Base-by-base conservation (phyloP, 495 filamentous ascomycete genomes). In the Amphirosellinia nigrospora region DNA sequence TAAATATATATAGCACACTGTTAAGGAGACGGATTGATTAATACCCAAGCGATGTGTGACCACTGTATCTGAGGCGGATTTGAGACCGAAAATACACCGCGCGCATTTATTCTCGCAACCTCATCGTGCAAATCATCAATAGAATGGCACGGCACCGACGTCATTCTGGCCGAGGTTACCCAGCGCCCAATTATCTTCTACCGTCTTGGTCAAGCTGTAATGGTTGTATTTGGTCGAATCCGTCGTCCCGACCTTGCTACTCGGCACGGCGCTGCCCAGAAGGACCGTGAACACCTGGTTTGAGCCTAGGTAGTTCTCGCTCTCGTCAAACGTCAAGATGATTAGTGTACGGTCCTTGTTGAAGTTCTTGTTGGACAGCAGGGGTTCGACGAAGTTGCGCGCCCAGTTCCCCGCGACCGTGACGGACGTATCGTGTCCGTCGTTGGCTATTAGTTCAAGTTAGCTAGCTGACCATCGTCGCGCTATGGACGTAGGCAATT, bases 301-400 rank as follows among this genome's bases (percentile, higher is more conserved):
- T 28, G 76, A 74, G 8, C 71, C 73, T 7, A 79, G 52, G 77
- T 90, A 90, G 68, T 77, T 84, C 63, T 82, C 83, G 61, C 80
- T 82, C 77, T 92, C 90, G 68, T 92, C 89, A 59, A 90, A 91
- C n/a, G 87, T 90, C 46, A 92, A 74, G 45, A 91, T 78, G 46
- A 92, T 76, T 7, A 93, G 80, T 8, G 89, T 90, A 16, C 66
- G 66, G 72, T 89, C 82, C 56, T 90, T 83, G 83, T 85, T 87
- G 77, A 92, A 91, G 75, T 89, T 86, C n/a, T 82, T 74, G 78
- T 91, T 85, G 10, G 82, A 77, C 30, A 92, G 81, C 60, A 93
- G 84, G 0, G 88, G 86, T 16, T 82, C 74, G 6, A 93, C 74
- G 79, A 90, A 91, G 55, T 53, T 75, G 30, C 80, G 80, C 13